Base-by-base conservation (phyloP, 2,329 filamentous ascomycete species). In the Alternaria postmessia region DNA sequence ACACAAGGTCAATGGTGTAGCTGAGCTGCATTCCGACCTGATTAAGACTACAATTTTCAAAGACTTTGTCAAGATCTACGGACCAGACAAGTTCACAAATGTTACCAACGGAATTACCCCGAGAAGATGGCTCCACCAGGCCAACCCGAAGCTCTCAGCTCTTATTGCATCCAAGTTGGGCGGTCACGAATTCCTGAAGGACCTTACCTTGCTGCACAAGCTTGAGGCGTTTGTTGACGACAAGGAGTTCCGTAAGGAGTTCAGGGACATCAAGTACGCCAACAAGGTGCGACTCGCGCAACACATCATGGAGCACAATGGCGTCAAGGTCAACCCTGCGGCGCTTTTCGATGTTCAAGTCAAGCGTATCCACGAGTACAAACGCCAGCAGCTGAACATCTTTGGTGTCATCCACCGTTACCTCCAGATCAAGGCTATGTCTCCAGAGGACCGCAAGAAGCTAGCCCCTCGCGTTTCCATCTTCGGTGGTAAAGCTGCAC, bases 31-130 rank as follows among this genome's bases (percentile, higher is more conserved):
- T 82, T 99, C 95, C 0, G 95, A 99, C 76, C 85, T 99, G 59
- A 97, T 99, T 84, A 95, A 95, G 84, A 96, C 94, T 0, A 99
- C 95, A n/a, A 96, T 99, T 70, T 98, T 99, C 88, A 97, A 95
- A 80, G 95, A 99, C 79, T 99, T 99, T 80, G 94, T 99, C 61
- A 87, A 88, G 70, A 92, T 99, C 66, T 99, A 95, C 72, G 95
- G 95, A 3, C 90, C 91, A 0, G 95, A 99, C 85, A 97, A 97
- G 80, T 99, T 99, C 81, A 96, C 92, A 59, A 99, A 99, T 72
- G 94, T 99, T 66, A 99, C 95, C 66, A 99, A 99, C 78, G 95
- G 95, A 60, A 96, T 99, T 77, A 99, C 95, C 0, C 95, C 95
- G 11, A 88, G 95, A 72, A 88, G 95, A 76, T 99, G 95, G 95